Base-by-base conservation (phyloP, 805 yeast species). In the Ogataea chonburiensis region DNA sequence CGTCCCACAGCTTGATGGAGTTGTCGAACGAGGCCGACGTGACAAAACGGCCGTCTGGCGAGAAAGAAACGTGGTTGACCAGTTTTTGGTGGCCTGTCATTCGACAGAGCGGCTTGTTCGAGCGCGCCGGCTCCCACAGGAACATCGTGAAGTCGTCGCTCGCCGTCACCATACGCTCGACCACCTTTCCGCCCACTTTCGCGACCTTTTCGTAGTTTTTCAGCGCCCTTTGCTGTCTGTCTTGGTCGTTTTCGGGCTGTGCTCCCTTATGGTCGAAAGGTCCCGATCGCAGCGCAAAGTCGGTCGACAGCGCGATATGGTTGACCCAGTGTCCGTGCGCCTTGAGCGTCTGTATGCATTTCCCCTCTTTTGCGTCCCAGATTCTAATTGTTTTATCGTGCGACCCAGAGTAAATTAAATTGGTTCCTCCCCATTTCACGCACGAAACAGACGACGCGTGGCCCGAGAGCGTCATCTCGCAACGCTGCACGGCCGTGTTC, bases 291-390 rank as follows among this genome's bases (percentile, higher is more conserved):
- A 93, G 65, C 0, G 80, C 95, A 56, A 81, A 82, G 53, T 93
- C 98, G 0, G 98, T 91, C 2, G 95, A 85, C 27, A 93, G 66
- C 0, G 96, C 84, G 41, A 93, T 68, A 63, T 91, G 98, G 59
- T 93, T 93, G 31, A 93, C 93, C 98, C 98, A 93, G 64, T 93
- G 98, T 2, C 95, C 97, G 59, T 93, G 98, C 28, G 93, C 75
- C 58, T 80, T 81, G 47, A 93, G 66, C 3, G 87, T 79, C 56
- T 85, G 86, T 21, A 84, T 69, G 48, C 94, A 77, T 48, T 75
- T 76, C 19, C 97, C 98, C 31, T 74, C 75, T 26, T 71, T 66
- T 5, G 86, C 77, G 53, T 86, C 91, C 98, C 98, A 93, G 1
- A 85, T 86, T 60, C 81, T 83, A 46, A 93, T 82, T 5, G 96